Evolutionary conservation across 2,329 filamentous ascomycete genomes (phyloP).

Genomic region (Boeremia lycopersici): DNA sequence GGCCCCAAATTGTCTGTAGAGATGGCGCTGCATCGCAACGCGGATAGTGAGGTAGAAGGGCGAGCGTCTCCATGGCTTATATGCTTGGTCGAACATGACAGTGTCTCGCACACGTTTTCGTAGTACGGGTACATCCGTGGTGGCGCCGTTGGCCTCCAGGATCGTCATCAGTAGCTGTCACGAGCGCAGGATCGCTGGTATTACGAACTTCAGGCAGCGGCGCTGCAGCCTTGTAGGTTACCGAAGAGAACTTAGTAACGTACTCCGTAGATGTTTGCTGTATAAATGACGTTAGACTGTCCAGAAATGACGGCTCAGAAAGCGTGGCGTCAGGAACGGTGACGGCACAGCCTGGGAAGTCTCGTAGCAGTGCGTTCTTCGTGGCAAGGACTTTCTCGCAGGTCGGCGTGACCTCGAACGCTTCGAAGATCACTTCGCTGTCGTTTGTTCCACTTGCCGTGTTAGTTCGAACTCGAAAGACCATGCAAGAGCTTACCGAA

Average conservation of each 20-base stretch:
- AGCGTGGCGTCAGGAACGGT: conserved; percentile 53
- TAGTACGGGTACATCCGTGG: conserved; percentile 47
- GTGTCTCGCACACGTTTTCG: conserved; percentile 68
- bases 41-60: conserved; percentile 68
- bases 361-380: conserved; percentile 60
- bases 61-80: conserved; percentile 66
- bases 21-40: conserved; percentile 61
- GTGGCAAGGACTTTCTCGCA: conserved; percentile 60
- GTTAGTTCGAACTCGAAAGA: conserved; percentile 1
- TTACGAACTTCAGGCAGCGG: conserved; percentile 62
- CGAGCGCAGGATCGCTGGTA: conserved; percentile 61
- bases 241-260: conserved; percentile 60
- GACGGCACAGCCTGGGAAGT: conserved; percentile 64
- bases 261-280: conserved; percentile 62
- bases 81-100: conserved; percentile 56
- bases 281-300: conserved; percentile 58
- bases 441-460: conserved; percentile 13
- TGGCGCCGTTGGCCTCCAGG: conserved; percentile 60
- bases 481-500: conserved; percentile 38
- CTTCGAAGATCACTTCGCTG: conserved; percentile 58
- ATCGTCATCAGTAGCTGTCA: conserved; percentile 66
- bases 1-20: conserved; percentile 51
- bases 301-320: conserved; percentile 52
- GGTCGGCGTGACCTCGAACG: conserved; percentile 64
- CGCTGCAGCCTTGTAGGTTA: conserved; percentile 58